Evolutionary conservation across 2,329 filamentous ascomycete species (phyloP).

Genomic region (Pseudocercospora ulei): DNA sequence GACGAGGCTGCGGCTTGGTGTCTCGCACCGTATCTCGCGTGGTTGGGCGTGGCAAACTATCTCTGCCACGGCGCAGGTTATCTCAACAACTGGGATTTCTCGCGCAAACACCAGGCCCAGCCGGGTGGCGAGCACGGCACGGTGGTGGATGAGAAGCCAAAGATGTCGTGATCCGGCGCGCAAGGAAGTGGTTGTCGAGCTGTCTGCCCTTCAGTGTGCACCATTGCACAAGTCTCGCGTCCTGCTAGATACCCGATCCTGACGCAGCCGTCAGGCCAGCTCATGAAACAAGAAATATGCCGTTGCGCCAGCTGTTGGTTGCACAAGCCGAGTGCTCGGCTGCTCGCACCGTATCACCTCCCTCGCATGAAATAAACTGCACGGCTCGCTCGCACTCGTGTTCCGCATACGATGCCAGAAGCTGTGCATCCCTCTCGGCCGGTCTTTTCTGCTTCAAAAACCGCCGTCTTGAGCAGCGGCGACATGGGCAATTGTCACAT

Average conservation of each 20-base stretch:
- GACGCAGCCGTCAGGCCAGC: constrained; percentile 1
- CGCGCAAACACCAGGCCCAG: constrained; percentile 14
- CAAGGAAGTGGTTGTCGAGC: not conserved
- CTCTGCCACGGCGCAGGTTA: constrained; percentile 44
- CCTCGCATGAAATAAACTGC: too few species aligned
- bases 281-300: constrained; percentile 3
- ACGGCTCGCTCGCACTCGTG: too few species aligned
- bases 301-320: too few species aligned
- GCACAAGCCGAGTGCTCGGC: not conserved
- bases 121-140: constrained; percentile 8
- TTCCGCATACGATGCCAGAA: too few species aligned
- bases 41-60: constrained; percentile 82
- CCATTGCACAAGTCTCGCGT: too few species aligned
- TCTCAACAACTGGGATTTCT: constrained; percentile 37
- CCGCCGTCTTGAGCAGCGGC: too few species aligned
- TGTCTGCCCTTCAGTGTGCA: not conserved
- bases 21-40: constrained; percentile 71
- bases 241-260: too few species aligned
- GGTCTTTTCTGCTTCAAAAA: too few species aligned
- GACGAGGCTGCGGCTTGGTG: constrained; percentile 64
- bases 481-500: too few species aligned
- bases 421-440: too few species aligned
- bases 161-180: too few species aligned
- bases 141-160: constrained; percentile 10
- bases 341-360: not conserved